phyloP scores from a whole-genome alignment of 2,329 filamentous ascomycete genomes.

The Fusarium sp. region DNA sequence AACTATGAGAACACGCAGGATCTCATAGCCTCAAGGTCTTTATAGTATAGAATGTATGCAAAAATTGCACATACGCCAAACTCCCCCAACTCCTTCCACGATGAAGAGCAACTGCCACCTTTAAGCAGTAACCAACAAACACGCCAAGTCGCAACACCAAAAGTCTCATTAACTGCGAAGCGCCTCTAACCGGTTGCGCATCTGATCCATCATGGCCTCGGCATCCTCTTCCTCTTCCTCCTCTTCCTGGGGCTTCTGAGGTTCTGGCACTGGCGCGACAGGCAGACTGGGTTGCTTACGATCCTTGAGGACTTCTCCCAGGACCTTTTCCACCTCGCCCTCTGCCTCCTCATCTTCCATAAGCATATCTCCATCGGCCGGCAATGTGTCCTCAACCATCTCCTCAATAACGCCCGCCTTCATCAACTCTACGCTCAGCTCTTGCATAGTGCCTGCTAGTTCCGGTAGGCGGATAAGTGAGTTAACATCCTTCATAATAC shows the following conservation, averaged over 20 bases:
- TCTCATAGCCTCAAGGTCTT: constrained; percentile 1
- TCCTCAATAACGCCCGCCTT: constrained; percentile 98
- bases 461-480: constrained; percentile 84
- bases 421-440: constrained; percentile 86
- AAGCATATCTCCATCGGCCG: constrained; percentile 76
- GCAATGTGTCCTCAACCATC: constrained; percentile 89
- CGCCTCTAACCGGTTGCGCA: constrained; percentile 91
- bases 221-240: constrained; percentile 79
- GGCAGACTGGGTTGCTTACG: constrained; percentile 71
- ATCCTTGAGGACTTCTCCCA: constrained; percentile 90
- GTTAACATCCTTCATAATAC: constrained; percentile 98
- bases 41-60: constrained; percentile 29
- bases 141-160: not conserved
- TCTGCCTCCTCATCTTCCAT: constrained; percentile 82
- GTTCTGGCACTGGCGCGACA: constrained; percentile 65
- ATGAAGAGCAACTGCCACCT: constrained; percentile 25
- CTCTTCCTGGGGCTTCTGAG: constrained; percentile 63
- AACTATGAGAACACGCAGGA: not conserved
- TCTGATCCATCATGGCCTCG: constrained; percentile 91
- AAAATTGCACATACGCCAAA: constrained; percentile 38
- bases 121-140: constrained; percentile 4
- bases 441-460: constrained; percentile 87
- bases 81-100: constrained; percentile 36
- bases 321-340: constrained; percentile 88
- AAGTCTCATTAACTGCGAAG: constrained; percentile 75